A percentile compares a stretch with the other conserved stretches of the same genome.
phyloP scores from a whole-genome alignment of 352 stramenopile species.

The Pythium scleroteichum region DNA sequence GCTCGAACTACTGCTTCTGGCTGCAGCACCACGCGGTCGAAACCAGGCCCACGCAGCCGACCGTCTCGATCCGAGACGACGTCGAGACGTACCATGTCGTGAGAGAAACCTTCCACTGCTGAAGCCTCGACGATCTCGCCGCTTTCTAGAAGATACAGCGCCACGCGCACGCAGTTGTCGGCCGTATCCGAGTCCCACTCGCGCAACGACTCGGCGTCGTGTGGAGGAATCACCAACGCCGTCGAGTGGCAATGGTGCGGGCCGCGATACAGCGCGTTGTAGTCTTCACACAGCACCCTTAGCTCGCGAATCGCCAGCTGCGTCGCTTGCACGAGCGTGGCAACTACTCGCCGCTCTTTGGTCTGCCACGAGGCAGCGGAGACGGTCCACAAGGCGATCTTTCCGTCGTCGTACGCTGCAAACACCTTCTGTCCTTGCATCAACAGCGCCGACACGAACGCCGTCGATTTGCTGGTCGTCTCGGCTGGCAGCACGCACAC shows the following conservation, averaged over 20 bases:
- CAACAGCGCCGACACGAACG: background rate
- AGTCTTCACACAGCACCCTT: background rate
- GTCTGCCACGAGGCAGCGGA: background rate
- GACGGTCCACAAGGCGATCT: constrained; percentile 10
- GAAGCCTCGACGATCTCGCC: constrained; percentile 16
- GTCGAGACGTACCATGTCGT: constrained; percentile 10
- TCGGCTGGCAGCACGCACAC: background rate
- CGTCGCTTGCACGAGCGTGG: background rate
- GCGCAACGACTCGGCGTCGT: background rate
- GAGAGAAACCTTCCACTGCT: background rate
- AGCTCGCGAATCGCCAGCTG: constrained; percentile 1
- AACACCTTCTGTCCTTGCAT: background rate
- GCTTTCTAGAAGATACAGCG: constrained; percentile 16
- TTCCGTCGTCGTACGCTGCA: constrained; percentile 2
- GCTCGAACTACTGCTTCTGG: constrained; percentile 11
- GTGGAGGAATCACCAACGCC: background rate
- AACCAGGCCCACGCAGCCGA: background rate
- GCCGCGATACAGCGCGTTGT: background rate
- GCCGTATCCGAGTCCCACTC: constrained; percentile 6
- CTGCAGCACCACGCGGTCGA: constrained; percentile 17
- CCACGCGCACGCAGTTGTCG: constrained; percentile 6
- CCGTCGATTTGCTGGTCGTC: background rate
- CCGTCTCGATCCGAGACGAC: constrained; percentile 1
- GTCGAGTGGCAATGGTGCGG: background rate
- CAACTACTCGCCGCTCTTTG: background rate